Base-by-base conservation (phyloP, 306 rosid genomes). In the Cicer judaicum region DNA sequence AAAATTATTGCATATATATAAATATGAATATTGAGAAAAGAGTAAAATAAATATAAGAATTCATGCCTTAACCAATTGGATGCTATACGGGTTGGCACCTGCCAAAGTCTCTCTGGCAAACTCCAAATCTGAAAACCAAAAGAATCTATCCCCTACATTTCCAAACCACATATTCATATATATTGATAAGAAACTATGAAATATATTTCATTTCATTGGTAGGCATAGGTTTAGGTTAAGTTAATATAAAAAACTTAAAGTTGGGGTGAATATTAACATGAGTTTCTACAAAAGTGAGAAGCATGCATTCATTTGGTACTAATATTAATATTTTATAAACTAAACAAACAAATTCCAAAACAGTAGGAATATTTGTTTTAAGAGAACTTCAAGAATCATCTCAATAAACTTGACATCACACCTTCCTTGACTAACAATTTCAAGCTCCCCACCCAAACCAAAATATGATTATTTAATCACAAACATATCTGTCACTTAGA, bases 41-140 rank as follows among this genome's bases (percentile, higher is more conserved):
- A 70, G 4, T 18, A 7, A 49, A 40, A 7, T 44, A 34, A 72
- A 2, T 60, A 78, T 57, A 29, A 57, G 5, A 42, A 8, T 54
- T 64, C 72, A 46, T 75, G 53, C 88, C 85, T 70, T 85, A 36
- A 85, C 44, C 39, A 85, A 57, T 78, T 85, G 73, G 61, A 85
- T 81, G 74, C 74, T 75, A 47, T 73, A 81, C 57, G 88, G 88
- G 67, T 85, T 81, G 7, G 76, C 86, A 44, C 88, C 88, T 8
- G 88, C 88, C 74, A 85, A 75, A 59, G 88, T 85, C 62, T 85
- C 81, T 68, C 88, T 85, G 7, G 85, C 88, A 81, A 85, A 85
- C 39, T 89, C 96, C 34, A 79, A 87, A 76, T 93, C 97, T 64
- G 90, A 88, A 50, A 87, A 73, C 98, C 98, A 89, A 71, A 88